Evolutionary conservation across 192 early-diverging fungal genomes (phyloP).

Genomic region (Physocladia obscura): DNA sequence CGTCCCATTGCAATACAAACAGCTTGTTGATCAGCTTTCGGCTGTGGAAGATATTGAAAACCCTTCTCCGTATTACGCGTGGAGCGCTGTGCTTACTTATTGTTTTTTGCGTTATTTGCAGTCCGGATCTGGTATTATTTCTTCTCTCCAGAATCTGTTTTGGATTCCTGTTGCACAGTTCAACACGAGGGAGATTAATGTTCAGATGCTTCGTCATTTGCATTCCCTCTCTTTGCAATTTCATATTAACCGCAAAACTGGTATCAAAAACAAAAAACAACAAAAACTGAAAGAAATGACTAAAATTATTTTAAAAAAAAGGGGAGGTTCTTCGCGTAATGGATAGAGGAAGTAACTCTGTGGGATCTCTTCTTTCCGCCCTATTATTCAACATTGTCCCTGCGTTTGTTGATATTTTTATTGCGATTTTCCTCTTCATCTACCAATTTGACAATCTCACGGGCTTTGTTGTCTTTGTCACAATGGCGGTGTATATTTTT

Average conservation of each 20-base stretch:
- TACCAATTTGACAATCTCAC: constrained; percentile 64
- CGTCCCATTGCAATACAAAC: constrained; percentile 80
- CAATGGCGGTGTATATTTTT: constrained; percentile 83
- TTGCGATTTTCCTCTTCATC: constrained; percentile 63
- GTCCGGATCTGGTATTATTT: constrained; percentile 69
- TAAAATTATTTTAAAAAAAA: too few species aligned
- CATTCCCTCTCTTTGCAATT: constrained; percentile 86
- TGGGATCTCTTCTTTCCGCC: constrained; percentile 69
- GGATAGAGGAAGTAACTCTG: constrained; percentile 71
- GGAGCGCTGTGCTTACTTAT: constrained; percentile 60
- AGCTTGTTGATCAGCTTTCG: constrained; percentile 70
- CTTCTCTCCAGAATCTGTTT: constrained; percentile 75
- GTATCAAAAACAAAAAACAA: too few species aligned
- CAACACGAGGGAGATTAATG: constrained; percentile 87
- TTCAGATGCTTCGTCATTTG: constrained; percentile 86
- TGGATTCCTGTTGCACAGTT: constrained; percentile 95
- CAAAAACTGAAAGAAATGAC: too few species aligned
- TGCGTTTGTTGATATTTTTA: constrained; percentile 79
- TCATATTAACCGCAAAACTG: constrained; percentile 92
- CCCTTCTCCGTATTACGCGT: constrained; percentile 45
- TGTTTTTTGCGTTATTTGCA: constrained; percentile 71
- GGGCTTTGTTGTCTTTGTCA: constrained; percentile 80
- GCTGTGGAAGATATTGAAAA: neutral
- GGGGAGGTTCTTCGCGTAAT: constrained; percentile 86
- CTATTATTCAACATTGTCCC: constrained; percentile 91